Evolutionary conservation across 768 basidiomycete species (phyloP), one percentile per base, ranked within the genome.

Genomic region (Hypholoma fasciculare): DNA sequence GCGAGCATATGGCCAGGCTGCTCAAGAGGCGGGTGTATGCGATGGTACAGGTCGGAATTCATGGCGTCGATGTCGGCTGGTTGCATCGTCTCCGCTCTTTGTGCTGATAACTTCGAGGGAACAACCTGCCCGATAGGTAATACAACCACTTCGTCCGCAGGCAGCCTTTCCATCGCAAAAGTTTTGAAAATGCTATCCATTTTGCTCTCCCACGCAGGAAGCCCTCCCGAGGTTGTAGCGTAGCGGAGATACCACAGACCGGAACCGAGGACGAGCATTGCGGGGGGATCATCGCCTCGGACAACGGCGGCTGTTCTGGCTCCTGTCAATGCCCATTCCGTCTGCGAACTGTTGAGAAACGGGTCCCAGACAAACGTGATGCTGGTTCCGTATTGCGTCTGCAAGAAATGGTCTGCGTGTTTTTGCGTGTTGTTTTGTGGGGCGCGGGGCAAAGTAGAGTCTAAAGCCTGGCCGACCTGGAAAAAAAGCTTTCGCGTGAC

Each of bases 221-320:
- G 76, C 3, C 92, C 92, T 20, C 92, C 90, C 0, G 91, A 90
- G 16, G 75, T 62, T 37, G 83, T 75, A 0, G 86, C 77, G 69
- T 95, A 87, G 20, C 92, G 86, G 44, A 97, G 81, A 69, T 93
- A 93, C 94, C 94, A 96, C 38, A 96, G 75, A 0, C 94, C 94
- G 13, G 90, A 87, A 9, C 94, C 94, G 14, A 97, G 69, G 9
- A 96, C 88, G 27, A 95, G 79, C 47, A 97, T 72, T 0, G 88
- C 84, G 1, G 75, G 66, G 27, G 68, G 30, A 56, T 44, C 16
- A n/a, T 12, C 49, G 44, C 42, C 23, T 34, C 30, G 30, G 9
- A 34, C 30, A 9, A 34, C 9, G 7, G 43, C 17, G 20, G 39
- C 34, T 34, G 30, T 19, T 13, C n/a, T 63, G 19, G 58, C 40